A percentile compares a stretch with the other conserved stretches of the same genome.
phyloP scores from a whole-genome alignment of 1,284 basidiomycete genomes.

The Rhizopogon hawkerae region DNA sequence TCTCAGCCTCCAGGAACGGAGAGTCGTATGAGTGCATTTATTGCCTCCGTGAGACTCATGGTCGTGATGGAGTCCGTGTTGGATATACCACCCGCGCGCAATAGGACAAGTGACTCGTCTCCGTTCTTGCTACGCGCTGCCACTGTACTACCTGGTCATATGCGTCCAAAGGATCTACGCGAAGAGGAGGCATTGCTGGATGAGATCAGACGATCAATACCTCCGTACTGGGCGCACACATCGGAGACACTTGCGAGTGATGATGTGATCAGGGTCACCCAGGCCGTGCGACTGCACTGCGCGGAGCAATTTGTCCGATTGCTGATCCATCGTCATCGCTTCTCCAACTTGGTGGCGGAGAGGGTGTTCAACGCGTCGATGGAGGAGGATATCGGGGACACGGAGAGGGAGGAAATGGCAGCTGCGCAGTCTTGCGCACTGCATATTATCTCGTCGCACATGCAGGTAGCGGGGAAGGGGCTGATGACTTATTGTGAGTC shows the following conservation, averaged over 20 bases:
- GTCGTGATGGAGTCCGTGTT: conserved; percentile 77
- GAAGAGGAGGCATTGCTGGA: conserved; percentile 77
- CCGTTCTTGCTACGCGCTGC: conserved; percentile 57
- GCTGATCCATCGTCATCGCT: conserved; percentile 69
- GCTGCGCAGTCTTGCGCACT: conserved; percentile 66
- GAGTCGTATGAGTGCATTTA: conserved; percentile 73
- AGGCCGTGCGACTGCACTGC: conserved; percentile 77
- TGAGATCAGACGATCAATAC: conserved; percentile 65
- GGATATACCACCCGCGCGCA: conserved; percentile 60
- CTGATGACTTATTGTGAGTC: conserved; percentile 87
- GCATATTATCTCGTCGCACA: conserved; percentile 73
- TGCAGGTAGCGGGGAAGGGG: conserved; percentile 78
- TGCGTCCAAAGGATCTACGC: conserved; percentile 54
- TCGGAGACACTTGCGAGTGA: conserved; percentile 75
- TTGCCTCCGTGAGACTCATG: conserved; percentile 66
- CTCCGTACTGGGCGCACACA: conserved; percentile 71
- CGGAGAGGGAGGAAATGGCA: conserved; percentile 60
- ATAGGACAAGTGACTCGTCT: conserved; percentile 41
- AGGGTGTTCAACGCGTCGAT: conserved; percentile 37
- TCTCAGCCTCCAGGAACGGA: conserved; percentile 62
- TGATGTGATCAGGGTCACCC: conserved; percentile 81
- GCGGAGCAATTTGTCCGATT: conserved; percentile 78
- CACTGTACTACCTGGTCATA: conserved; percentile 44
- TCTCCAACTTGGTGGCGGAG: conserved; percentile 64
- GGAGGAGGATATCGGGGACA: conserved; percentile 50